Conservation (phyloP, 768 basidiomycete species). For the Lentinula guzmanii region DNA sequence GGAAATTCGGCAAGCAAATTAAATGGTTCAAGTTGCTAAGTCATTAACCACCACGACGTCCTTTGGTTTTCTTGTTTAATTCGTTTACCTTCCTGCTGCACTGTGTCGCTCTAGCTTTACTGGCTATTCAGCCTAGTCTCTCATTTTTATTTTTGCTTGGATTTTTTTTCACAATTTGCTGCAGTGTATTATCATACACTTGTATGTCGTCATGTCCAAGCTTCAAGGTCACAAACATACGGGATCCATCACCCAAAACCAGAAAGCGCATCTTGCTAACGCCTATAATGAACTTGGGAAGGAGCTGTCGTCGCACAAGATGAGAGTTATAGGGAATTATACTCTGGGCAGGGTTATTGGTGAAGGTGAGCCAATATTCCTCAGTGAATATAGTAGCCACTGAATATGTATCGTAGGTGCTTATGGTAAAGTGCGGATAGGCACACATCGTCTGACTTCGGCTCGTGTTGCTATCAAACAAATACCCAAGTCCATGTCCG, state of each 20-base stretch:
- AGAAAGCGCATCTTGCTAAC: constrained; percentile 84
- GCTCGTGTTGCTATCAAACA: constrained; percentile 96
- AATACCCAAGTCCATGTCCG: constrained; percentile 90
- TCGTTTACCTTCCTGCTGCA: background rate
- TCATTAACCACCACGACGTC: constrained; percentile 6
- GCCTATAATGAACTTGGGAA: constrained; percentile 97
- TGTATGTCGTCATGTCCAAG: constrained; percentile 42
- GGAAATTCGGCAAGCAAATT: background rate
- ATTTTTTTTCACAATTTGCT: background rate
- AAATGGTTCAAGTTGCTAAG: background rate
- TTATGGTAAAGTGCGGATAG: constrained; percentile 93
- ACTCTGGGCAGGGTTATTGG: constrained; percentile 92
- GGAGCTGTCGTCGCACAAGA: constrained; percentile 86
- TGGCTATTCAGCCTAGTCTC: background rate
- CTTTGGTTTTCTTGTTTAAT: constrained; percentile 1
- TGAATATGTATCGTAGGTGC: constrained; percentile 50
- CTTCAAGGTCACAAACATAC: constrained; percentile 55
- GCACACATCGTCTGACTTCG: constrained; percentile 88
- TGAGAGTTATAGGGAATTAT: constrained; percentile 92
- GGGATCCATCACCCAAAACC: constrained; percentile 61
- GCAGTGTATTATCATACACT: constrained; percentile 9
- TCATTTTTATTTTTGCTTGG: constrained; percentile 7
- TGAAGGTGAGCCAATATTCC: constrained; percentile 58
- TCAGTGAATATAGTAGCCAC: constrained; percentile 10
- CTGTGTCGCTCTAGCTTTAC: background rate